Percentiles rank a stretch among this genome's conserved stretches.
Evolutionary conservation across 768 basidiomycete species (phyloP).

Genomic region (Naganishia vaughanmartiniae): DNA sequence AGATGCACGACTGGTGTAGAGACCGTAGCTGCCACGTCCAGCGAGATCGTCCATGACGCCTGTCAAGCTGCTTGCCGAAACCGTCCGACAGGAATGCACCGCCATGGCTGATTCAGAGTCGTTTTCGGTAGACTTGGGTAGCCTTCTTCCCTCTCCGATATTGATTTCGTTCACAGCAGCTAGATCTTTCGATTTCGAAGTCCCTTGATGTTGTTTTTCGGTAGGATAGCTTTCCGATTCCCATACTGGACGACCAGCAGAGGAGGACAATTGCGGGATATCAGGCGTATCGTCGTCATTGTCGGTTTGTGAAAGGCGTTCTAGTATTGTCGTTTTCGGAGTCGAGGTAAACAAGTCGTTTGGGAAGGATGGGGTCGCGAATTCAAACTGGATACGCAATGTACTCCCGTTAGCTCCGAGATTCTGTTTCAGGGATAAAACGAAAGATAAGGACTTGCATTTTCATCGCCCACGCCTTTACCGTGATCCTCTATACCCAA

Average conservation of each 20-base stretch:
- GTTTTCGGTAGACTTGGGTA: too few species aligned
- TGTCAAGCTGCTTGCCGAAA: constrained; percentile 1
- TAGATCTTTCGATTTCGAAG: too few species aligned
- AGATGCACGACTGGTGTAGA: background rate
- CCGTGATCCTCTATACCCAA: background rate
- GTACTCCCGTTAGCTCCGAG: background rate
- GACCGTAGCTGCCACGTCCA: background rate
- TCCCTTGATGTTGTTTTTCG: background rate
- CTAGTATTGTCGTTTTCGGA: background rate
- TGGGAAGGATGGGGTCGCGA: constrained; percentile 6
- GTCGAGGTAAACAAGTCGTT: constrained; percentile 2
- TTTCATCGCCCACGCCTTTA: background rate
- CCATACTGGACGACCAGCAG: background rate
- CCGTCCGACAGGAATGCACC: background rate
- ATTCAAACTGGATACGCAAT: background rate
- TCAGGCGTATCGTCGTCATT: constrained; percentile 1
- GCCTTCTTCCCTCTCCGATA: too few species aligned
- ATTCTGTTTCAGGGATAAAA: background rate
- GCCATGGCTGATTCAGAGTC: background rate
- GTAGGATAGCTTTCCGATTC: background rate
- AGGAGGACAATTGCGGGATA: background rate
- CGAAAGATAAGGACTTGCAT: background rate
- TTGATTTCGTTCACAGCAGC: too few species aligned
- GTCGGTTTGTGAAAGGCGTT: constrained; percentile 2
- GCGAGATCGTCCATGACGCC: constrained; percentile 18